Percentiles rank a stretch among this genome's conserved stretches.
Evolutionary conservation across 2,329 filamentous ascomycete species (phyloP).

Genomic region (Diaporthe batatas): DNA sequence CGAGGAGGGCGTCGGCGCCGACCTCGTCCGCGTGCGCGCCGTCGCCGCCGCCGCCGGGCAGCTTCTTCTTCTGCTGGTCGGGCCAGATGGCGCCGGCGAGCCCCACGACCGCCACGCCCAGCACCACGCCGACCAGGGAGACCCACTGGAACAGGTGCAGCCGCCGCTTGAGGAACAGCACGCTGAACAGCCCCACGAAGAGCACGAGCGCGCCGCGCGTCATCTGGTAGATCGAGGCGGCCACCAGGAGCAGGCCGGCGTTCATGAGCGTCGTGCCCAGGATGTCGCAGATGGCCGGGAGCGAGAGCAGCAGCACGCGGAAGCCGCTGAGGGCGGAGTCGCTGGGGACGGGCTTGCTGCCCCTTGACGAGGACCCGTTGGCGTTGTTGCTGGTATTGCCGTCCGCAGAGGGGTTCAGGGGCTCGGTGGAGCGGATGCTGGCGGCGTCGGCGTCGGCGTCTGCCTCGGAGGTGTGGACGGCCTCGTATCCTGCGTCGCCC

Average conservation of each 20-base stretch:
- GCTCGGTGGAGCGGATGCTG: slow-evolving; percentile 58
- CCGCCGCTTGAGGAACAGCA: slow-evolving; percentile 85
- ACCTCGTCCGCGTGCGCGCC: slow-evolving; percentile 55
- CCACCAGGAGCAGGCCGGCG: slow-evolving; percentile 91
- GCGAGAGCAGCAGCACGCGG: slow-evolving; percentile 79
- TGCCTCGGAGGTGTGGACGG: slow-evolving; percentile 66
- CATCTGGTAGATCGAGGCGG: slow-evolving; percentile 98
- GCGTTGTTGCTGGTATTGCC: slow-evolving; percentile 56
- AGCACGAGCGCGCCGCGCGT: slow-evolving; percentile 93
- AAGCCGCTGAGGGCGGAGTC: slow-evolving; percentile 76
- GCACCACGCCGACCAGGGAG: slow-evolving; percentile 86
- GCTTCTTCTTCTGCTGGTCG: slow-evolving; percentile 66
- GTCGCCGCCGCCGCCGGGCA: slow-evolving; percentile 44
- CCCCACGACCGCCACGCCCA: slow-evolving; percentile 90
- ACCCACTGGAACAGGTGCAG: slow-evolving; percentile 93
- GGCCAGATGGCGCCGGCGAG: slow-evolving; percentile 87
- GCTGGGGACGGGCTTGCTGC: slow-evolving; percentile 50
- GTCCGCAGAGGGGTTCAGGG: slow-evolving; percentile 56
- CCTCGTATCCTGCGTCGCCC: slow-evolving; percentile 70
- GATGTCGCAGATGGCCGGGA: slow-evolving; percentile 94
- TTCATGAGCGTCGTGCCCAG: slow-evolving; percentile 98
- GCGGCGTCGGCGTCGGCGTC: slow-evolving; percentile 60
- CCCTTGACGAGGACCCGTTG: slow-evolving; percentile 31
- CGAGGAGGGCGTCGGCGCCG: slow-evolving; percentile 68
- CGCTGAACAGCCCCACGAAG: slow-evolving; percentile 95